phyloP scores from a whole-genome alignment of 805 yeast genomes.

The Nakazawaea pomicola region DNA sequence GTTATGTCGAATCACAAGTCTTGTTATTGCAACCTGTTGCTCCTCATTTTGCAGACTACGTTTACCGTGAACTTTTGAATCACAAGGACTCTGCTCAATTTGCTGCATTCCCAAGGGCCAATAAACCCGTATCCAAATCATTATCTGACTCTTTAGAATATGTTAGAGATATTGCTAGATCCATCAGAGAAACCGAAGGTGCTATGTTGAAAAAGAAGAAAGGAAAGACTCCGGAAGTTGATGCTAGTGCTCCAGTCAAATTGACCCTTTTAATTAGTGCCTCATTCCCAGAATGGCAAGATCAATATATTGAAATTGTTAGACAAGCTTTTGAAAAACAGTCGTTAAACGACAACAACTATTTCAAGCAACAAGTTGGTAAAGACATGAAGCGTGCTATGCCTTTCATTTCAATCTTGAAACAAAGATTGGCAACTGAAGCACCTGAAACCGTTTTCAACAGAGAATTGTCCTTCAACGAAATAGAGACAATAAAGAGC shows the following conservation, averaged over 20 bases:
- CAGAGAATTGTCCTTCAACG: constrained; percentile 82
- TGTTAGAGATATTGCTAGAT: constrained; percentile 70
- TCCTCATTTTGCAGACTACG: constrained; percentile 91
- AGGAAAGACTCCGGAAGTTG: constrained; percentile 74
- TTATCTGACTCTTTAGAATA: constrained; percentile 69
- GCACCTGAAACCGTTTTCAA: constrained; percentile 77
- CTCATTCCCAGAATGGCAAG: constrained; percentile 74
- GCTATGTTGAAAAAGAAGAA: constrained; percentile 80
- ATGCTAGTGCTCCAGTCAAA: constrained; percentile 65
- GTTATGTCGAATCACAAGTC: constrained; percentile 83
- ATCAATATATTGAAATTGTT: constrained; percentile 58
- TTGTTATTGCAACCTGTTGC: constrained; percentile 87
- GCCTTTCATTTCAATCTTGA: constrained; percentile 89
- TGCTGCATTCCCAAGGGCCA: constrained; percentile 77
- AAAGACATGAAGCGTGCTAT: constrained; percentile 96
- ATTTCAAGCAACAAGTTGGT: constrained; percentile 61
- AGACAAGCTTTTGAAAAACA: constrained; percentile 67
- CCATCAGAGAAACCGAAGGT: constrained; percentile 92
- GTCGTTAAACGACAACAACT: constrained; percentile 58
- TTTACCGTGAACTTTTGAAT: constrained; percentile 78
- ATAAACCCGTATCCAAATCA: constrained; percentile 57
- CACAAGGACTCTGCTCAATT: constrained; percentile 63
- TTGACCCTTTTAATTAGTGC: constrained; percentile 70
- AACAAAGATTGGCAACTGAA: constrained; percentile 71
- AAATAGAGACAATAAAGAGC: constrained; percentile 57